Percentiles rank a stretch among this genome's conserved stretches.
Evolutionary conservation across 177 flowering plant species (phyloP).

Genomic region (Tripterygium wilfordii): DNA sequence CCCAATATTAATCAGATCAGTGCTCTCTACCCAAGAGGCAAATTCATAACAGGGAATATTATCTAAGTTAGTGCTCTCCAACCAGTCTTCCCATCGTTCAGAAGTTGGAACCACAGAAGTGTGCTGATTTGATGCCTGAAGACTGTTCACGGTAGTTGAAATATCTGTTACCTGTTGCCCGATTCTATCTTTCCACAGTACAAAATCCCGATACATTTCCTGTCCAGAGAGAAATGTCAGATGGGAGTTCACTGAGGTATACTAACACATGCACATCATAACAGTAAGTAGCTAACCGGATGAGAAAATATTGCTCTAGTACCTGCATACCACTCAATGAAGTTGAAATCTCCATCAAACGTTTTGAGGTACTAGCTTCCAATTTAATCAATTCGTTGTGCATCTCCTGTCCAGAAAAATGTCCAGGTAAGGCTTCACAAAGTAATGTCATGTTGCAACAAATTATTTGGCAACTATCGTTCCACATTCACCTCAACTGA

Average conservation of each 20-base stretch:
- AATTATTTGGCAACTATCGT: background rate
- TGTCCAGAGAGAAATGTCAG: constrained; percentile 5
- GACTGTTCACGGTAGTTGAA: background rate
- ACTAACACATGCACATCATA: background rate
- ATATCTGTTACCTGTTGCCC: constrained; percentile 28
- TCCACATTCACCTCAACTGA: constrained; percentile 14
- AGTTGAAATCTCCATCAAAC: constrained; percentile 18
- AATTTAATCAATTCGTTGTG: constrained; percentile 16
- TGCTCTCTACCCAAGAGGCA: constrained; percentile 18
- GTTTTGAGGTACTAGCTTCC: constrained; percentile 19
- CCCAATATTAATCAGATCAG: constrained; percentile 10
- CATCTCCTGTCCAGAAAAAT: constrained; percentile 9
- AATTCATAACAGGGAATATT: constrained; percentile 15
- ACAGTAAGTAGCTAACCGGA: background rate
- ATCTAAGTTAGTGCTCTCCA: constrained; percentile 20
- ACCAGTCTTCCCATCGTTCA: constrained; percentile 30
- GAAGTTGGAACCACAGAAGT: constrained; percentile 15
- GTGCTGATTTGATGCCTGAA: constrained; percentile 6
- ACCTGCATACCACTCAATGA: constrained; percentile 31
- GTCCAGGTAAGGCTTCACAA: background rate
- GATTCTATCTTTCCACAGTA: constrained; percentile 24
- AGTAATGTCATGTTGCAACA: background rate
- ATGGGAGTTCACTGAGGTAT: background rate
- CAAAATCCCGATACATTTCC: constrained; percentile 20
- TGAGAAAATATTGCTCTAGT: background rate